Percentiles rank a stretch among this genome's conserved stretches.
phyloP scores from a whole-genome alignment of 306 rosid genomes.

The Glycine tomentella region DNA sequence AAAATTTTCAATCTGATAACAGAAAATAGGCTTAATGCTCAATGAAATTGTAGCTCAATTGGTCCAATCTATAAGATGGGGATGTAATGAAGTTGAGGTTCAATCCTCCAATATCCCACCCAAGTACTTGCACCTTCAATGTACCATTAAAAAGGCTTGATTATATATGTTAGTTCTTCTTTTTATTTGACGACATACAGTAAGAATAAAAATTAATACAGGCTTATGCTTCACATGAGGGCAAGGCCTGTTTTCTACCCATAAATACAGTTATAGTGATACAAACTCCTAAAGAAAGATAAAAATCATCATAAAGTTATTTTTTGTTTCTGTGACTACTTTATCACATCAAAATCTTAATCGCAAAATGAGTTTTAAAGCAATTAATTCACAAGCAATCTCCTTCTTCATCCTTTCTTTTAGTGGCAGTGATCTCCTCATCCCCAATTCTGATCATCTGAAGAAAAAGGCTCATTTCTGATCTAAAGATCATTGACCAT shows the following conservation, averaged over 20 bases:
- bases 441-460: constrained; percentile 15
- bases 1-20: constrained; percentile 4
- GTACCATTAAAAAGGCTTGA: too few relatives aligned
- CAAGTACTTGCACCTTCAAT: too few relatives aligned
- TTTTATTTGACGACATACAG: too few relatives aligned
- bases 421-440: not conserved
- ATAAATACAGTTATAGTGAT: constrained; percentile 5
- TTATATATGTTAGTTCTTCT: too few relatives aligned
- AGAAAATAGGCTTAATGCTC: not conserved
- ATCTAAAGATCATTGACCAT: constrained; percentile 14
- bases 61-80: not conserved
- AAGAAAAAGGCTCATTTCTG: constrained; percentile 6
- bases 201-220: too few relatives aligned
- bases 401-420: constrained; percentile 10
- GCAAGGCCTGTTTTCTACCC: constrained; percentile 31
- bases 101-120: too few relatives aligned
- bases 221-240: constrained; percentile 7
- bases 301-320: constrained; percentile 3
- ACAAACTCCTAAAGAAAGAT: constrained; percentile 2
- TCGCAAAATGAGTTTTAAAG: constrained; percentile 1
- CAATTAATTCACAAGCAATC: constrained; percentile 11
- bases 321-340: constrained; percentile 3
- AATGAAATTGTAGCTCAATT: constrained; percentile 18
- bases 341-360: constrained; percentile 8
- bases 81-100: constrained; percentile 1